phyloP scores from a whole-genome alignment of 148 eudicot species.

The Camellia sinensis region DNA sequence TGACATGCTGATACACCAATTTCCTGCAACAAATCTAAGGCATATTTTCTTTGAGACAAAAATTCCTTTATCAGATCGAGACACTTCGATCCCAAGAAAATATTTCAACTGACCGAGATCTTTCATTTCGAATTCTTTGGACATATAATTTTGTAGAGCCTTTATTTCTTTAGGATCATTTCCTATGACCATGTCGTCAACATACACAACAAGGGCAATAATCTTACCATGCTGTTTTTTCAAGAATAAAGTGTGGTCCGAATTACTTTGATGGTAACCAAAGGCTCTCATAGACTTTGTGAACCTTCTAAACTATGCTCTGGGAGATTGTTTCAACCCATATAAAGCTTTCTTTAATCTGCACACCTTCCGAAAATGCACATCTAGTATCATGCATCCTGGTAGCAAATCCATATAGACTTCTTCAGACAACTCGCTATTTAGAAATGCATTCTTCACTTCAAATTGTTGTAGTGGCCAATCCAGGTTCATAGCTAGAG shows the following conservation, averaged over 20 bases:
- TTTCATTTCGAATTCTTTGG: not conserved
- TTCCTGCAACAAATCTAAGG: not conserved
- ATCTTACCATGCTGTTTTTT: too few relatives aligned
- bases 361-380: not conserved
- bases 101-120: too few relatives aligned
- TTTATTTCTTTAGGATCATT: not conserved
- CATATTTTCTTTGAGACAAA: not conserved
- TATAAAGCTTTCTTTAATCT: not conserved
- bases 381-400: not conserved
- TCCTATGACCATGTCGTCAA: too few relatives aligned
- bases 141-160: not conserved
- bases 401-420: not conserved
- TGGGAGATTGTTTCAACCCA: not conserved
- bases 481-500: not conserved
- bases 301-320: slow-evolving; percentile 5
- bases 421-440: not conserved
- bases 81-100: too few relatives aligned
- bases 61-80: not conserved
- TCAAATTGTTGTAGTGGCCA: not conserved
- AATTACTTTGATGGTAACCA: too few relatives aligned
- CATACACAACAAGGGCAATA: too few relatives aligned
- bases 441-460: not conserved
- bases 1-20: not conserved
- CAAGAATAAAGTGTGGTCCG: too few relatives aligned
- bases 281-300: not conserved